Conservation (phyloP, 1,284 basidiomycete species). For the Irpex rosettiformis region DNA sequence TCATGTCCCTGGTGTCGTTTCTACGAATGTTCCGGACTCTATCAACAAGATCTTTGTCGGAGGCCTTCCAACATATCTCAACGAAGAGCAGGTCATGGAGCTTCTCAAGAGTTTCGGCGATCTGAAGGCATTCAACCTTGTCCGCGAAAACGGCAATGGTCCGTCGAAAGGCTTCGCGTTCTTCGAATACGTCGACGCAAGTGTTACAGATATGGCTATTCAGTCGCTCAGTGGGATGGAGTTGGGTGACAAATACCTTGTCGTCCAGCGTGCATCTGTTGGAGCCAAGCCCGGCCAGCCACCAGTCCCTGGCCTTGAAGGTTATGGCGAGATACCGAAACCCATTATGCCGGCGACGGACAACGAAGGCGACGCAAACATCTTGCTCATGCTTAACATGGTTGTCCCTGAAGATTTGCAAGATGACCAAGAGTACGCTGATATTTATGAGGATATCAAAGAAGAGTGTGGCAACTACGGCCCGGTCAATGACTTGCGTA, state of each 20-base stretch:
- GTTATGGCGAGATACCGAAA: conserved; percentile 72
- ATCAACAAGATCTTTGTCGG: conserved; percentile 99
- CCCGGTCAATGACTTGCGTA: conserved; percentile 78
- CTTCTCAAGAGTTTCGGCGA: conserved; percentile 97
- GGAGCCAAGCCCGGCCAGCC: conserved; percentile 78
- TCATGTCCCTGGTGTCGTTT: conserved; percentile 91
- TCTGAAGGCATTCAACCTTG: conserved; percentile 95
- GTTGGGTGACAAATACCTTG: conserved; percentile 92
- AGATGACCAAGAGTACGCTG: conserved; percentile 90
- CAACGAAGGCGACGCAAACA: conserved; percentile 62
- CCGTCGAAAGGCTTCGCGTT: conserved; percentile 98
- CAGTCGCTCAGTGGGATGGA: conserved; percentile 97
- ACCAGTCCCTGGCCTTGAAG: conserved; percentile 57
- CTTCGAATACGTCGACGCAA: conserved; percentile 93
- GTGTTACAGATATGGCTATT: conserved; percentile 92
- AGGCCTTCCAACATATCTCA: conserved; percentile 91
- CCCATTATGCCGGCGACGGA: conserved; percentile 83
- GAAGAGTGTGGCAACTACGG: conserved; percentile 90
- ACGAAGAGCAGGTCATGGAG: conserved; percentile 98
- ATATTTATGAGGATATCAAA: conserved; percentile 93
- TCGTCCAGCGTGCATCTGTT: conserved; percentile 95
- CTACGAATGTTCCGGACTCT: conserved; percentile 95
- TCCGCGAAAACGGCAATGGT: conserved; percentile 88
- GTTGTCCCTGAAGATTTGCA: conserved; percentile 91
- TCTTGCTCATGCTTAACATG: conserved; percentile 99